Base-by-base conservation (phyloP, 2,329 filamentous ascomycete genomes). In the Paraphaeosphaeria sporulosa region DNA sequence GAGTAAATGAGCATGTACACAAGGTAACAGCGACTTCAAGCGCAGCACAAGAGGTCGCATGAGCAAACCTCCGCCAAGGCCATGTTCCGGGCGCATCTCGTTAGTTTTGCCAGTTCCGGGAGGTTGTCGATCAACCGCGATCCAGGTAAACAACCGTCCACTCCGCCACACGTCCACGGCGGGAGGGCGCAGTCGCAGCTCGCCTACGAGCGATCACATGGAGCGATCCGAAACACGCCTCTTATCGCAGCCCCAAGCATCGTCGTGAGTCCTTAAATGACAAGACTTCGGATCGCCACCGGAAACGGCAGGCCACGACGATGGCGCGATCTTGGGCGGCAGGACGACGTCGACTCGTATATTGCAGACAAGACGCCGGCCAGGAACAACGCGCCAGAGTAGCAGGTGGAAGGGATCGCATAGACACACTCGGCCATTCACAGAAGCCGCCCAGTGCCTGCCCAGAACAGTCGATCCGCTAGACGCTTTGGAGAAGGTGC, bases 281-380 rank as follows among this genome's bases (percentile, higher is more conserved):
- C 15, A 40, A 46, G 40, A 54, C 36, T n/a, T 36, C 52, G 52
- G 52, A 25, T 46, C 13, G 52, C 1, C n/a, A 27, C 52, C 52
- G 19, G 52, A 55, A 34, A 19, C 17, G 52, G 52, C 44, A 55
- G 52, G 52, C 52, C 23, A 55, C 6, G 13, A 25, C 30, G 38
- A 55, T 55, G 52, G 52, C 52, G 52, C 42, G 42, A n/a, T 46
- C 27, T 25, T 46, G 52, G 52, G 52, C 52, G 42, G 25, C 40
- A 46, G 52, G 52, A 46, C 23, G 10, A 36, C 9, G 13, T n/a
- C 42, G 27, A 47, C 27, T 38, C 25, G 42, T 55, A 55, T 47
- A 55, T 54, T 44, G 40, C 38, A 44, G 23, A 34, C 51, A 44
- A 44, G 40, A 42, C 52, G 42, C 40, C 17, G 42, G 30, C 42